These are phyloP conservation scores for Pyrenula aspistea DNA, from an alignment of 495 filamentous ascomycete genomes.

Conservation along the genomic window DNA sequence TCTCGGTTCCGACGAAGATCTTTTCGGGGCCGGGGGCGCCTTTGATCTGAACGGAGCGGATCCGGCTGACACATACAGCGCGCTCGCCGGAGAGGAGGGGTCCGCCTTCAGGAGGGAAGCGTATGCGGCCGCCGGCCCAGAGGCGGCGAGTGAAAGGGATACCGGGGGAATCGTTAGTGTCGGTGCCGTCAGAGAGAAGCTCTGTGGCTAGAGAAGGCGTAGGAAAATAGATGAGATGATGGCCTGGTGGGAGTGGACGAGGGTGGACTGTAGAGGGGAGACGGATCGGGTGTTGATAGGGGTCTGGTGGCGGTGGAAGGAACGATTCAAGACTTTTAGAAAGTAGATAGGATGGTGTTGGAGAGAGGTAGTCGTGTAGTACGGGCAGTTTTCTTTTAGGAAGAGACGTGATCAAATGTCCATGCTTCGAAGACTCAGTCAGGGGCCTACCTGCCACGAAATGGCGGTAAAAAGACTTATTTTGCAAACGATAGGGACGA, in stretches of 20 bases:
- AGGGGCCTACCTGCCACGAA: background rate
- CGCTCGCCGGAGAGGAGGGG: slow-evolving; percentile 33
- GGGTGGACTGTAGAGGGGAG: slow-evolving; percentile 25
- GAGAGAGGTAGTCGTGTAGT: slow-evolving; percentile 51
- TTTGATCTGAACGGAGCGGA: slow-evolving; percentile 46
- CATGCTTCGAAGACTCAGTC: background rate
- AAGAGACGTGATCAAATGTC: background rate
- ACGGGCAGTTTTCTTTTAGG: slow-evolving; percentile 35
- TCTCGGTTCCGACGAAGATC: slow-evolving; percentile 45
- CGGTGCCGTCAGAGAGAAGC: slow-evolving; percentile 63
- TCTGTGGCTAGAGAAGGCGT: slow-evolving; percentile 40
- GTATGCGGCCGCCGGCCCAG: slow-evolving; percentile 60
- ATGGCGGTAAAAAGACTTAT: background rate
- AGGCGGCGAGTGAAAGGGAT: slow-evolving; percentile 55
- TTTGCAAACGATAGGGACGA: background rate
- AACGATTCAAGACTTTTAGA: slow-evolving; percentile 48
- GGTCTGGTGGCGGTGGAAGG: slow-evolving; percentile 24
- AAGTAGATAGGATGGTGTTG: slow-evolving; percentile 53
- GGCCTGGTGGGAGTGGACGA: slow-evolving; percentile 30
- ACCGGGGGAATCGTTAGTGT: slow-evolving; percentile 56
- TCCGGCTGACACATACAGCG: slow-evolving; percentile 50
- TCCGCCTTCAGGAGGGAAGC: slow-evolving; percentile 14
- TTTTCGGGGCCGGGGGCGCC: slow-evolving; percentile 42
- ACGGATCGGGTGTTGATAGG: slow-evolving; percentile 4
- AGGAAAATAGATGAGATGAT: slow-evolving; percentile 65